Evolutionary conservation across 2,329 filamentous ascomycete genomes (phyloP), one percentile per base, ranked within the genome.

Genomic region (Nakataea oryzae): DNA sequence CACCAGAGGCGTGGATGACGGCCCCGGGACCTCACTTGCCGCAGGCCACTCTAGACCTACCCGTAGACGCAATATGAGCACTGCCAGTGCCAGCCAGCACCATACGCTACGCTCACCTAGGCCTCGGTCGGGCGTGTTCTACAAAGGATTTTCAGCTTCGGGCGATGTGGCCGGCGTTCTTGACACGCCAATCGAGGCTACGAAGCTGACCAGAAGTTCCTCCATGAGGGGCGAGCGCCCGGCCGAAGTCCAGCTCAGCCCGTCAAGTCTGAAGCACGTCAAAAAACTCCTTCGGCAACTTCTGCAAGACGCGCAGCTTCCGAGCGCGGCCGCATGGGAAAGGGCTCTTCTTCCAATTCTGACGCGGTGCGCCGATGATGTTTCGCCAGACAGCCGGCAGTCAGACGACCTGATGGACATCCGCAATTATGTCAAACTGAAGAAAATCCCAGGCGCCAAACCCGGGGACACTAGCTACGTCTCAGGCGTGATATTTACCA

Each of bases 401-500:
- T n/a, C 21, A n/a, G 41, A 50, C 7, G 95, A 99, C 72, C 90
- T 95, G 70, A 97, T 99, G 81, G 95, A 99, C 72, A 95, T 99
- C 64, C 85, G 95, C 3, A 93, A 97, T 72, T 99, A 97, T 70
- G 91, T 99, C 65, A 99, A 99, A 72, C 77, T 99, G 32, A 99
- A 99, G 73, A 96, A 96, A 71, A 95, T 99, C 14, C 90, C 93
- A 0, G 93, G 95, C 21, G 93, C 93, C 21, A 88, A 84, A 66
- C 93, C 93, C 24, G 87, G 90, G 28, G 93, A 99, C 74, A 97
- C 93, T 8, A 87, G 88, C n/a, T 99, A 99, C 73, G 89, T 97
- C 21, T 96, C 95, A 12, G 96, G 95, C 0, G 88, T 99, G 11
- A 93, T 99, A 1, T 99, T 99, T 72, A 95, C 92, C 14, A 99